phyloP scores from a whole-genome alignment of 2,329 filamentous ascomycete species.

The Exophiala dermatitidis region DNA sequence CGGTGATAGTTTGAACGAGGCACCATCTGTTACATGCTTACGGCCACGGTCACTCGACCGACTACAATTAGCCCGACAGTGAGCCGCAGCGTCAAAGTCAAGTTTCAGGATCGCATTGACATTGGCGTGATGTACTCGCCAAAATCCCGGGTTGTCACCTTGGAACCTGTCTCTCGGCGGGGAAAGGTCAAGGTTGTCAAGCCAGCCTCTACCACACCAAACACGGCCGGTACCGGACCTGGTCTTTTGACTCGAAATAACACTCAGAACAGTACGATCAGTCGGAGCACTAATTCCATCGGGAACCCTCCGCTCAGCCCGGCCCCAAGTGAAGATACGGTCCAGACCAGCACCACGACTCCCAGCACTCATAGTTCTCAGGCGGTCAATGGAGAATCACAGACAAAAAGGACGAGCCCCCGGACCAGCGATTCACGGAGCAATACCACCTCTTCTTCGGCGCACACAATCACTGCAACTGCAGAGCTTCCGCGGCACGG shows the following conservation, averaged over 20 bases:
- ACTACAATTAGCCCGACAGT: slow-evolving; percentile 75
- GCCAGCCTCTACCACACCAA: slow-evolving; percentile 37
- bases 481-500: slow-evolving; percentile 77
- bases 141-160: slow-evolving; percentile 71
- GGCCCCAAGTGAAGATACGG: slow-evolving; percentile 61
- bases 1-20: slow-evolving; percentile 80
- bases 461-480: slow-evolving; percentile 77
- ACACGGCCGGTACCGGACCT: slow-evolving; percentile 41
- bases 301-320: slow-evolving; percentile 40
- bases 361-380: slow-evolving; percentile 53
- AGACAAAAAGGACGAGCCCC: slow-evolving; percentile 24
- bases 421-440: slow-evolving; percentile 44
- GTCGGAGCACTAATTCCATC: slow-evolving; percentile 27
- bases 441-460: slow-evolving; percentile 50
- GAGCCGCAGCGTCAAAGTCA: slow-evolving; percentile 73
- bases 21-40: slow-evolving; percentile 84
- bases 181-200: slow-evolving; percentile 54
- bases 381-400: slow-evolving; percentile 42
- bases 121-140: slow-evolving; percentile 68
- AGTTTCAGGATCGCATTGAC: slow-evolving; percentile 74
- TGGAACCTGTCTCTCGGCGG: slow-evolving; percentile 76
- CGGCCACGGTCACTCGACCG: slow-evolving; percentile 80
- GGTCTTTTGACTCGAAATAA: slow-evolving; percentile 37
- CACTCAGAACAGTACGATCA: slow-evolving; percentile 24
- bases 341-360: slow-evolving; percentile 61